Evolutionary conservation across 2,329 filamentous ascomycete species (phyloP), one percentile per base, ranked within the genome.

Genomic region (Apiospora koreana): DNA sequence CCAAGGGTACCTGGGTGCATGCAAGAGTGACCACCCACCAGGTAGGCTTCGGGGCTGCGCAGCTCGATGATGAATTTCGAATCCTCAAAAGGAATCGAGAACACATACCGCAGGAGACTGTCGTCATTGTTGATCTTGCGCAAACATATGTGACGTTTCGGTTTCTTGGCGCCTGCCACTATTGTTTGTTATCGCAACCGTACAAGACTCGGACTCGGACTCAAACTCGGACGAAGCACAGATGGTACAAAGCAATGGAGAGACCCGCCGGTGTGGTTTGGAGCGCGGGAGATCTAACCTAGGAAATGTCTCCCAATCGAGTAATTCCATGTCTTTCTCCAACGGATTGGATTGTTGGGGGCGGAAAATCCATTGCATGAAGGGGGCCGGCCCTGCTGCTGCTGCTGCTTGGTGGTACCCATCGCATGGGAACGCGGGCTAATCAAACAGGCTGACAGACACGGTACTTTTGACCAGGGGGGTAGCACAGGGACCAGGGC

Each of bases 211-310:
- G 43, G 41, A 43, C 41, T 14, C 43, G 43, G 41, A 43, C 41
- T 43, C 43, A 18, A 12, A 43, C 41, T 43, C 28, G 54, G 18
- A 35, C n/a, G 46, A 28, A 28, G 54, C 54, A 62, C 31, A 38
- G 54, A 62, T 62, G 54, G 10, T 43, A 3, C 8, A n/a, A 62
- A 62, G 8, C n/a, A 10, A n/a, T n/a, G 31, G 50, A 14, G 25
- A 62, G 54, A 62, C 54, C 54, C 54, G 54, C 54, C 54, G 18
- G 31, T 10, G 54, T 62, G 54, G 54, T 62, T 62, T 35, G n/a
- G 31, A 14, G 28, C 46, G 48, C 54, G 54, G 54, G 54, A 62
- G 54, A 62, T 62, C 54, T 62, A 38, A 38, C 54, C 31, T 38
- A 62, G 54, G 54, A 62, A n/a, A 38, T n/a, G 28, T 62, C 18